phyloP scores from a whole-genome alignment of 2,329 filamentous ascomycete species.

The Trichoderma sp. region DNA sequence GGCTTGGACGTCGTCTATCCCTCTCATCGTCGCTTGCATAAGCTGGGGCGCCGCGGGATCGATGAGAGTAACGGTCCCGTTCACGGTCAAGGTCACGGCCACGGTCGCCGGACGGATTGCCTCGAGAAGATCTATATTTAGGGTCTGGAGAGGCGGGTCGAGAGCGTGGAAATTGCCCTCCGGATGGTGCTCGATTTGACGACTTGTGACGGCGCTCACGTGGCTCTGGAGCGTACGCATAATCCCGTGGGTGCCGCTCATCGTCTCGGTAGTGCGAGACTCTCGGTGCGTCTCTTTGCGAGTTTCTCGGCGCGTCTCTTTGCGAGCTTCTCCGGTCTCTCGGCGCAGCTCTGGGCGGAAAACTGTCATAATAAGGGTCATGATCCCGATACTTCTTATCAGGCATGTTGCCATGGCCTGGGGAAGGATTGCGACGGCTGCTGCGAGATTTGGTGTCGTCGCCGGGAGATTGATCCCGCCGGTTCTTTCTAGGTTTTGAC shows the following conservation, averaged over 20 bases:
- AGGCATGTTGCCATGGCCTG: background rate
- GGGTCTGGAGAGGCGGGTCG: conserved; percentile 17
- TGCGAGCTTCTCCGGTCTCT: background rate
- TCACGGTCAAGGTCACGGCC: no score
- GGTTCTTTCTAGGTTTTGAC: conserved; percentile 4
- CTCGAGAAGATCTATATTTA: conserved; percentile 8
- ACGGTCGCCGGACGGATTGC: background rate
- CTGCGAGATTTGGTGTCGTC: conserved; percentile 15
- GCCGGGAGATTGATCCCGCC: background rate
- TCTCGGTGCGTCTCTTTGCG: background rate
- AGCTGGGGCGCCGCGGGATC: conserved; percentile 17
- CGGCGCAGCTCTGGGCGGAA: background rate
- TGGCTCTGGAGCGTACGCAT: background rate
- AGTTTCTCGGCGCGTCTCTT: background rate
- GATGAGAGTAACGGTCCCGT: conserved; percentile 11
- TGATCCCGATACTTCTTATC: background rate
- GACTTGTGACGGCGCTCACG: conserved; percentile 23
- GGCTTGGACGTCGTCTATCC: background rate
- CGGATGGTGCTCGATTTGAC: conserved; percentile 20
- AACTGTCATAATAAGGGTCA: background rate
- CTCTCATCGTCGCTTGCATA: background rate
- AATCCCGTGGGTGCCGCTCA: conserved; percentile 16
- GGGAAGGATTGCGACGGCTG: conserved; percentile 19
- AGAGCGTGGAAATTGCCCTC: conserved; percentile 5
- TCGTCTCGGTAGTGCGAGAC: conserved; percentile 4